A percentile compares a stretch with the other conserved stretches of the same genome.
These are phyloP conservation scores for Lentinula aciculospora DNA, from an alignment of 768 basidiomycete species.

Conservation along the genomic window DNA sequence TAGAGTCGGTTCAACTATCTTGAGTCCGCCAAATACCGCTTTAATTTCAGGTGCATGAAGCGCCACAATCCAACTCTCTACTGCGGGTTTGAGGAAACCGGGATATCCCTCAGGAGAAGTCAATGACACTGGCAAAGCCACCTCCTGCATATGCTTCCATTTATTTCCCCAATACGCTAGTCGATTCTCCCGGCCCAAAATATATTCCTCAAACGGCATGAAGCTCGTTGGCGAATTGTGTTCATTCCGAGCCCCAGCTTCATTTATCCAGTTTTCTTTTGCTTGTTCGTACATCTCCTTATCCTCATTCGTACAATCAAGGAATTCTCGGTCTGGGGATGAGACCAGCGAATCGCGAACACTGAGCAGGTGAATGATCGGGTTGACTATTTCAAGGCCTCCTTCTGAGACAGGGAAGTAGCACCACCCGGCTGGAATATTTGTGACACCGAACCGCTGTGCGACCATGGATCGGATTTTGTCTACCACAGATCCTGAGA, in stretches of 20 bases:
- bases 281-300: slow-evolving; percentile 1
- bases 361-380: slow-evolving; percentile 30
- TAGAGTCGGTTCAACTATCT: slow-evolving; percentile 15
- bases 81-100: neutral
- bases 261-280: neutral
- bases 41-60: slow-evolving; percentile 16
- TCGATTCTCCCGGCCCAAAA: slow-evolving; percentile 7
- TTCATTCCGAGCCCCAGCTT: neutral
- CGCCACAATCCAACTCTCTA: slow-evolving; percentile 13
- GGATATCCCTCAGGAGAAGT: neutral
- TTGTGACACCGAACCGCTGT: slow-evolving; percentile 23
- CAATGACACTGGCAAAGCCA: neutral
- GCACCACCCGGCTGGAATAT: slow-evolving; percentile 35
- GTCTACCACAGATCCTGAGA: slow-evolving; percentile 19
- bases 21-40: slow-evolving; percentile 15
- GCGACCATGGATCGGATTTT: slow-evolving; percentile 19
- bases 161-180: slow-evolving; percentile 1
- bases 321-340: slow-evolving; percentile 10
- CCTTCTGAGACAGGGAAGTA: slow-evolving; percentile 31
- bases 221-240: neutral
- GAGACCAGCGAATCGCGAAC: slow-evolving; percentile 9
- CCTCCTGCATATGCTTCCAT: slow-evolving; percentile 5
- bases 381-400: slow-evolving; percentile 31
- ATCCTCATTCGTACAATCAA: slow-evolving; percentile 9
- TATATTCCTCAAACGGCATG: slow-evolving; percentile 8